Evolutionary conservation across 495 filamentous ascomycete genomes (phyloP).

Genomic region (Polyplosphaeria fusca): DNA sequence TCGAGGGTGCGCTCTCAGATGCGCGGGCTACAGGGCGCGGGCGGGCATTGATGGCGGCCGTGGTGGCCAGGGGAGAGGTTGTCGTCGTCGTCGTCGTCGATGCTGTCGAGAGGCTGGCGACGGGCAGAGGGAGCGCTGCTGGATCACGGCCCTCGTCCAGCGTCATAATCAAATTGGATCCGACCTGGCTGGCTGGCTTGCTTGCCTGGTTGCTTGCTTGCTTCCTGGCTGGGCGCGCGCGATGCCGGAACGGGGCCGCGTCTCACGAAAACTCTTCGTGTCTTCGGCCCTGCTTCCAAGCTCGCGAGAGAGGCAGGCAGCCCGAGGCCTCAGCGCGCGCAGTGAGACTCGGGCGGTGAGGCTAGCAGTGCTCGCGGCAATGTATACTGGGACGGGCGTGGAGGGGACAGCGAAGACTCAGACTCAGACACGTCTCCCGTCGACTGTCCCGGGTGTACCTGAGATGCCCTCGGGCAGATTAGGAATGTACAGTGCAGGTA

Average conservation of each 20-base stretch:
- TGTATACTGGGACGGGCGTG: no score
- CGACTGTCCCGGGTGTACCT: no score
- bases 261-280: slow-evolving; percentile 22
- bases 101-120: background rate
- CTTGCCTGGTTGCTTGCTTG: no score
- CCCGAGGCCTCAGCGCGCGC: slow-evolving; percentile 2
- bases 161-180: slow-evolving; percentile 17
- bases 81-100: background rate
- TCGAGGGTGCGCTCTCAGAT: slow-evolving; percentile 2
- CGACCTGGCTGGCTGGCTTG: no score
- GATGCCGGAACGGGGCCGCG: slow-evolving; percentile 14
- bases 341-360: slow-evolving; percentile 7
- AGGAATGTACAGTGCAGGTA: background rate
- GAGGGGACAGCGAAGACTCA: no score
- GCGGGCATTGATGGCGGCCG: slow-evolving; percentile 15
- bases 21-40: slow-evolving; percentile 20
- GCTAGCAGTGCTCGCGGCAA: background rate
- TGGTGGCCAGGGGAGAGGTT: background rate
- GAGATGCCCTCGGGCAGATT: background rate
- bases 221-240: background rate
- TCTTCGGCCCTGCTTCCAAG: slow-evolving; percentile 15
- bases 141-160: background rate
- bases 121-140: background rate
- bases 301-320: slow-evolving; percentile 19
- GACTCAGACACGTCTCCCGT: no score